These are phyloP conservation scores for Poa pratensis DNA, from an alignment of 176 grass and related monocot genomes.

Conservation along the genomic window DNA sequence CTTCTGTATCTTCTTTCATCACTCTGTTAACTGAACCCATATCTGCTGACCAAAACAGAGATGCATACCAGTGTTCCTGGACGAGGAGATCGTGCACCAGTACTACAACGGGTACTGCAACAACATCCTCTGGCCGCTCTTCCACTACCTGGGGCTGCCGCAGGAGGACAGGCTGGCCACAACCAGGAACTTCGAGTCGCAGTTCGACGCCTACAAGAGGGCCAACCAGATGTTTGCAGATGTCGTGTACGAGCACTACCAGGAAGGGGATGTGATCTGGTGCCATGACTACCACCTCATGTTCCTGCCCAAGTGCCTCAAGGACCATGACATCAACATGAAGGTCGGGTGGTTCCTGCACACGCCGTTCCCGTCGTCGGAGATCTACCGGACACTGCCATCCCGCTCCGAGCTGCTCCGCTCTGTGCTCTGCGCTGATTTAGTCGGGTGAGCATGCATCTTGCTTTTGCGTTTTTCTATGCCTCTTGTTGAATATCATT, in stretches of 20 bases:
- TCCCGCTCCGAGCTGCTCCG: constrained; percentile 90
- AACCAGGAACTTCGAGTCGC: constrained; percentile 92
- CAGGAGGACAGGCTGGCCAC: constrained; percentile 98
- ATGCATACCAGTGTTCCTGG: constrained; percentile 97
- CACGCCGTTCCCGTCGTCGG: constrained; percentile 96
- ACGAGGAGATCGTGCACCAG: constrained; percentile 98
- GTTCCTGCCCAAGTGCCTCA: constrained; percentile 96
- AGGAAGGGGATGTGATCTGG: constrained; percentile 99
- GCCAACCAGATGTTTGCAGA: constrained; percentile 99
- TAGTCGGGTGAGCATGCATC: constrained; percentile 83
- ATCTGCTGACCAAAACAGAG: constrained; percentile 64
- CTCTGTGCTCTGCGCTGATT: constrained; percentile 94
- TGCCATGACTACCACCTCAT: constrained; percentile 99
- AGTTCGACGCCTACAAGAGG: constrained; percentile 93
- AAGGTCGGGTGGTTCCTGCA: constrained; percentile 99
- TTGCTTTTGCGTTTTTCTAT: constrained; percentile 14
- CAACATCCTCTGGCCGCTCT: constrained; percentile 98
- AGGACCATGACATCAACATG: constrained; percentile 93
- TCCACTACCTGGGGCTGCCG: constrained; percentile 93
- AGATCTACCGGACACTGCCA: constrained; percentile 91
- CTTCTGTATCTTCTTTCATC: not conserved
- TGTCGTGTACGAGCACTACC: constrained; percentile 96
- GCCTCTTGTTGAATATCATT: constrained; percentile 24
- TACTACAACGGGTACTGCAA: constrained; percentile 99
- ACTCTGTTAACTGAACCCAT: constrained; percentile 27